phyloP scores from a whole-genome alignment of 1,284 basidiomycete species.

The Ustilago lituana region DNA sequence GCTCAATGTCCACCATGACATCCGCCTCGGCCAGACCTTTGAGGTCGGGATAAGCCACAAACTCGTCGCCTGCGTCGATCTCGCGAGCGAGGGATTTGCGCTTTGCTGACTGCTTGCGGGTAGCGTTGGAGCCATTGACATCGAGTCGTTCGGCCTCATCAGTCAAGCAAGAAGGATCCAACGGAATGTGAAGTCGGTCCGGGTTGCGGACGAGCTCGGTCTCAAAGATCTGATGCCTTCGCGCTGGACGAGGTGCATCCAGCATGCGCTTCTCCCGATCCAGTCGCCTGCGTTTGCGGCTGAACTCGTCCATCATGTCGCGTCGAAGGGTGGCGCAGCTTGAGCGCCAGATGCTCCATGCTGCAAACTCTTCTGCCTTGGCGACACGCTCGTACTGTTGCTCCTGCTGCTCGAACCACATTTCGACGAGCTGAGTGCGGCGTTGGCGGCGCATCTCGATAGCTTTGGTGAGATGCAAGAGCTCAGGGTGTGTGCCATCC shows the following conservation, averaged over 20 bases:
- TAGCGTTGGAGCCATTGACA: conserved; percentile 5
- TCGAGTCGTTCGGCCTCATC: conserved; percentile 15
- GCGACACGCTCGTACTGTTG: conserved; percentile 78
- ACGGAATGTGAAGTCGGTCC: conserved; percentile 36
- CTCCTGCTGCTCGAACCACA: conserved; percentile 73
- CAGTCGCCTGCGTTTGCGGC: conserved; percentile 79
- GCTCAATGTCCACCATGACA: conserved; percentile 63
- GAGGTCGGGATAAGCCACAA: conserved; percentile 63
- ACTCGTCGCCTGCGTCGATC: conserved; percentile 41
- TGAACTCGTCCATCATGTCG: conserved; percentile 82
- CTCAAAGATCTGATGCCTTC: conserved; percentile 64
- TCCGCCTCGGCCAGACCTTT: conserved; percentile 60
- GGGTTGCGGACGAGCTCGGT: conserved; percentile 63
- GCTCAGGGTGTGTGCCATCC: conserved; percentile 79
- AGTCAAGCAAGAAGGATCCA: conserved; percentile 3
- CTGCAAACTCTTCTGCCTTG: conserved; percentile 73
- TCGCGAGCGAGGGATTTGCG: conserved; percentile 38
- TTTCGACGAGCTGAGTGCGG: conserved; percentile 65
- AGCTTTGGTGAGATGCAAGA: conserved; percentile 76
- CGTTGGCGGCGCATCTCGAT: conserved; percentile 67
- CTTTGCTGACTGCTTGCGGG: conserved; percentile 37
- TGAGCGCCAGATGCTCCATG: conserved; percentile 74
- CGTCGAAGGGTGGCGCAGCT: conserved; percentile 72
- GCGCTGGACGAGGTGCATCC: conserved; percentile 76
- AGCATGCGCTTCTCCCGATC: conserved; percentile 80